These are phyloP conservation scores for Plasmodium vivax DNA, from an alignment of 169 alveolate species.

Conservation along the genomic window DNA sequence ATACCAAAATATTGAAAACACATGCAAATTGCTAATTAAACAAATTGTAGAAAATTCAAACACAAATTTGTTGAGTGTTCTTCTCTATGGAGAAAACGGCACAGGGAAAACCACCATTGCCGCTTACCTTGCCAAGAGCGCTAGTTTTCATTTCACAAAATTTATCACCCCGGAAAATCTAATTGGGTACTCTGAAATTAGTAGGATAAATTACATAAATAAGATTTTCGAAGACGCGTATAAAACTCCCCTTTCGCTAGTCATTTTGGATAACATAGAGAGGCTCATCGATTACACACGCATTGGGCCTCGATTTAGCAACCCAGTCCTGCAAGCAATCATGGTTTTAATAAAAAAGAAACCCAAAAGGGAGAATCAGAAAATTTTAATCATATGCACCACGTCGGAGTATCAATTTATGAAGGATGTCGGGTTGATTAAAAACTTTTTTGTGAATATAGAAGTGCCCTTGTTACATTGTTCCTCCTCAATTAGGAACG, in stretches of 20 bases:
- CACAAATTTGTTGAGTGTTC: conserved; percentile 93
- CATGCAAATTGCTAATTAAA: conserved; percentile 79
- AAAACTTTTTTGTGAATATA: conserved; percentile 63
- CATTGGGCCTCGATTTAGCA: conserved; percentile 98
- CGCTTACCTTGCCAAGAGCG: conserved; percentile 94
- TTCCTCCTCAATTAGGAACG: conserved; percentile 11
- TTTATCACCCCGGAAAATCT: conserved; percentile 96
- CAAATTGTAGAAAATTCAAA: conserved; percentile 88
- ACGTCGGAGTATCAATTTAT: conserved; percentile 93
- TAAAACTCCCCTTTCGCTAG: conserved; percentile 94
- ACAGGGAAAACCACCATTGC: conserved; percentile 99
- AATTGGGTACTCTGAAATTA: conserved; percentile 94
- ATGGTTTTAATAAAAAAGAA: conserved; percentile 95
- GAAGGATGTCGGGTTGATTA: conserved; percentile 76
- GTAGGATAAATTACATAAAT: conserved; percentile 90
- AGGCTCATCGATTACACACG: conserved; percentile 97
- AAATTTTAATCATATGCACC: conserved; percentile 96
- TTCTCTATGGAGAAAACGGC: conserved; percentile 96
- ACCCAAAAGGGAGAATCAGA: conserved; percentile 94
- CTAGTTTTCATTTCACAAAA: conserved; percentile 97
- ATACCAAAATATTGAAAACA: conserved; percentile 87
- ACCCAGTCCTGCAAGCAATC: conserved; percentile 95
- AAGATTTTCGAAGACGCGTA: conserved; percentile 99
- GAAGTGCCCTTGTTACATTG: conserved; percentile 45
- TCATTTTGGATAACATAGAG: conserved; percentile 97